Base-by-base conservation (phyloP, 2,329 filamentous ascomycete species). In the Verticillium longisporum region DNA sequence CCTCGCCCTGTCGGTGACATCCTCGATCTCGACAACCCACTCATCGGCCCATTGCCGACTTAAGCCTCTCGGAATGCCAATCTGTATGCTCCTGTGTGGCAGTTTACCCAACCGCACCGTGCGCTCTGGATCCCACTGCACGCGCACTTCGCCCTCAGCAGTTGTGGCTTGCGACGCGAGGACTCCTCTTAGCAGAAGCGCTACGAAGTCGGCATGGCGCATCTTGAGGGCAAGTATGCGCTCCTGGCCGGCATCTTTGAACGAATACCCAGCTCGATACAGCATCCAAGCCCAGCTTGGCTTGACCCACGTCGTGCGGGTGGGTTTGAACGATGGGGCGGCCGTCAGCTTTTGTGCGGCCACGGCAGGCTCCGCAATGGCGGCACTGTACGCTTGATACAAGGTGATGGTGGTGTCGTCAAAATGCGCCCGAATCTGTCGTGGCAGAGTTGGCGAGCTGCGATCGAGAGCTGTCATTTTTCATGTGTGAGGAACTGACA, bases 41-140 rank as follows among this genome's bases (percentile, higher is more conserved):
- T 83, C 74, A 41, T 77, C 73, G 3, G 78, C 73, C 78, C 81
- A 86, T 33, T 66, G 71, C 33, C 71, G 69, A 37, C 78, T 78
- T 58, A 84, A 65, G 1, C 69, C 69, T 2, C 71, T 76, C 1
- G 80, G 78, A n/a, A 88, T 79, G 1, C 85, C 85, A 64, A 88
- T 82, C 74, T 88, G 85, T 34, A 88, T 83, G 67, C 83, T 86
- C 53, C 85, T 73, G 67, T 83, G 78, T 7, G 66, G 69, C 58
- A 86, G 63, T 63, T 72, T 75, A 11, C 70, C 77, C 11, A 87
- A 68, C 38, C 69, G 68, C 1, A 79, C 69, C 31, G 75, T 74
- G 21, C 86, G 68, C 68, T 88, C 86, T 0, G 85, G 85, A 70
- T 88, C 86, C 85, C 86, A 88, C 68, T 88, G 85, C 7, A 87